Percentiles rank a stretch among this genome's conserved stretches.
phyloP scores from a whole-genome alignment of 768 basidiomycete species.

The Panus rudis region DNA sequence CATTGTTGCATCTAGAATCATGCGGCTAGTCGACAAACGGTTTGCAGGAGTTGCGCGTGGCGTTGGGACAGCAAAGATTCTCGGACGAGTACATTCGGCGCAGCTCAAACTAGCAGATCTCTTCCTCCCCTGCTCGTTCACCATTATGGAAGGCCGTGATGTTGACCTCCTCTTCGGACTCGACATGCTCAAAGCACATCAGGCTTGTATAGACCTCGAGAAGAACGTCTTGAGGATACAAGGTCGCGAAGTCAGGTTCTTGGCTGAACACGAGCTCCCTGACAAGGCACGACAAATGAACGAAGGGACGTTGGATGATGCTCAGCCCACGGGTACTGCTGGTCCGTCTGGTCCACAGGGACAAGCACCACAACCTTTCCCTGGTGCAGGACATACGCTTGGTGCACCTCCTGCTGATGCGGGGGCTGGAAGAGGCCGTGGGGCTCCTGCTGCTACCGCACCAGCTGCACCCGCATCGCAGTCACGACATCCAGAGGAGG shows the following conservation, averaged over 20 bases:
- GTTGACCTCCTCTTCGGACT: conserved; percentile 96
- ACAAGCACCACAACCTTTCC: conserved; percentile 35
- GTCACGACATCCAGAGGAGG: conserved; percentile 45
- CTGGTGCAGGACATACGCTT: conserved; percentile 62
- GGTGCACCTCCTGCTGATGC: conserved; percentile 40
- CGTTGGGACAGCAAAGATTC: conserved; percentile 90
- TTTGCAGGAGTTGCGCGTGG: conserved; percentile 89
- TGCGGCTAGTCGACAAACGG: conserved; percentile 85
- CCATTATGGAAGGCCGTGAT: conserved; percentile 92
- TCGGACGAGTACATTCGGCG: conserved; percentile 90
- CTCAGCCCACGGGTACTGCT: conserved; percentile 12
- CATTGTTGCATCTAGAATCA: conserved; percentile 47
- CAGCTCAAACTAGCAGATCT: conserved; percentile 86
- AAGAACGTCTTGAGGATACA: conserved; percentile 91
- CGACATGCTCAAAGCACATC: conserved; percentile 99
- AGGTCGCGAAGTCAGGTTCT: conserved; percentile 80
- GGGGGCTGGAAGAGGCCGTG: conserved; percentile 11
- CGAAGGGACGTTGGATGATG: conserved; percentile 24
- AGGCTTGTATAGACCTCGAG: conserved; percentile 90
- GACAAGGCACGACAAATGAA: conserved; percentile 53
- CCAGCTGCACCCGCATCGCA: conserved; percentile 13
- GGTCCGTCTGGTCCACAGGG: conserved; percentile 10
- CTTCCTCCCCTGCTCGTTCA: conserved; percentile 83
- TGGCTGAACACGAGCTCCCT: conserved; percentile 92
- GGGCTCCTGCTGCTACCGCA: conserved; percentile 18